Conservation (phyloP, 805 yeast genomes). For the Ogataea chonburiensis region DNA sequence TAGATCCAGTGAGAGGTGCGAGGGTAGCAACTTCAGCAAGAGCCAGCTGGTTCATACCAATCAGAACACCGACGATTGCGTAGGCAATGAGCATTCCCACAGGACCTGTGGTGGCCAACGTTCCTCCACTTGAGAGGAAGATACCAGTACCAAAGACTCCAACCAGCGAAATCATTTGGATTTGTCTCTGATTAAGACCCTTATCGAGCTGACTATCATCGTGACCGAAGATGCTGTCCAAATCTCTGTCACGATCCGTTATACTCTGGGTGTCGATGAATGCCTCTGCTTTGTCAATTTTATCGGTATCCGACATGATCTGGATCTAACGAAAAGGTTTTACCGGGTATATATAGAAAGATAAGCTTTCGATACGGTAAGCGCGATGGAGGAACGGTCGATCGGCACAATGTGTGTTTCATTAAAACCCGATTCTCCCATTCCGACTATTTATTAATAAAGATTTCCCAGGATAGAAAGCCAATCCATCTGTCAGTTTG, state of each 20-base stretch:
- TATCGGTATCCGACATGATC: neutral
- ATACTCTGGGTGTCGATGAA: slow-evolving; percentile 1
- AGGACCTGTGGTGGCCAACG: slow-evolving; percentile 32
- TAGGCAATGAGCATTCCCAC: slow-evolving; percentile 56
- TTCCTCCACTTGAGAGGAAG: slow-evolving; percentile 49
- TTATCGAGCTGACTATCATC: slow-evolving; percentile 27
- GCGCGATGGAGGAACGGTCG: no score
- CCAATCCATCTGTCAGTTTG: no score
- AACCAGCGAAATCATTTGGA: slow-evolving; percentile 69
- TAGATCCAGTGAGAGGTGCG: slow-evolving; percentile 56
- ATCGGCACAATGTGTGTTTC: no score
- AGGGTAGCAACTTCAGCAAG: slow-evolving; percentile 61
- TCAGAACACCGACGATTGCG: slow-evolving; percentile 52
- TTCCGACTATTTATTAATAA: no score
- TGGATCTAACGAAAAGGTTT: neutral
- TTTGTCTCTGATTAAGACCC: slow-evolving; percentile 46
- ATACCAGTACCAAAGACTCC: slow-evolving; percentile 71
- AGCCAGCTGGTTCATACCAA: slow-evolving; percentile 51
- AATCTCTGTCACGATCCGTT: slow-evolving; percentile 1
- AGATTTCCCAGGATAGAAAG: no score
- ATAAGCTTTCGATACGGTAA: no score
- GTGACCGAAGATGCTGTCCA: slow-evolving; percentile 8
- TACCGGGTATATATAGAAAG: no score
- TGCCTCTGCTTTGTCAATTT: neutral
- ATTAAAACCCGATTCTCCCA: no score